Conservation (phyloP, 2,329 filamentous ascomycete species). For the Botrytis deweyae region DNA sequence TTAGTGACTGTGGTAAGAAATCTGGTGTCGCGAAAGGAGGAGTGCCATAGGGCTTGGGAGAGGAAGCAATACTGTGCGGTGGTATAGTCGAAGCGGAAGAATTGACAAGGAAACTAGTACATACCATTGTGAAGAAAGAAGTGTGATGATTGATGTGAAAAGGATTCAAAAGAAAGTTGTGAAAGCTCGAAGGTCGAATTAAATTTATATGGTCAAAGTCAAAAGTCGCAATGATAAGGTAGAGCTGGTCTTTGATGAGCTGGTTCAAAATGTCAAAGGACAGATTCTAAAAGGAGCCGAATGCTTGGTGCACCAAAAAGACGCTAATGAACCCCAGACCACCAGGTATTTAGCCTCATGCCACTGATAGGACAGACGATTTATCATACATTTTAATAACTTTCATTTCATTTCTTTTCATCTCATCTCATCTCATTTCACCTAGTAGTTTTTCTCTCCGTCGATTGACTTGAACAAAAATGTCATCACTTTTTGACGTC, state of each 20-base stretch:
- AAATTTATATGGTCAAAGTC: not conserved
- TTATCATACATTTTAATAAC: not conserved
- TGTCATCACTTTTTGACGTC: not conserved
- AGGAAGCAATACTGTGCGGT: not conserved
- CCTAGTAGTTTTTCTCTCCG: not conserved
- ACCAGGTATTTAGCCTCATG: not conserved
- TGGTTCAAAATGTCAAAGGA: slow-evolving; percentile 22
- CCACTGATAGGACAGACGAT: slow-evolving; percentile 9
- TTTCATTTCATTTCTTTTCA: not conserved
- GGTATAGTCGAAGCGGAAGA: not conserved
- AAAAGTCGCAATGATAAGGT: not conserved
- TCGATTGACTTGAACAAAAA: not conserved
- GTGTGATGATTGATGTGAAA: not conserved
- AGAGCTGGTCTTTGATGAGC: slow-evolving; percentile 16
- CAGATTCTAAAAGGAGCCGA: slow-evolving; percentile 20
- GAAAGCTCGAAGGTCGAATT: not conserved
- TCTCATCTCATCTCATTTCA: not conserved
- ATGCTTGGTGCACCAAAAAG: slow-evolving; percentile 14
- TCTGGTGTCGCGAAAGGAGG: not conserved
- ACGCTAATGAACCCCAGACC: slow-evolving; percentile 22
- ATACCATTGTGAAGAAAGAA: slow-evolving; percentile 19
- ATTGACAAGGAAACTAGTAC: not conserved
- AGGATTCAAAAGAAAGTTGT: not conserved
- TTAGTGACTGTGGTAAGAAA: not conserved
- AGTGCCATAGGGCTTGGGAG: not conserved